phyloP scores from a whole-genome alignment of 2,329 filamentous ascomycete species.

The Verticillium isaacii region DNA sequence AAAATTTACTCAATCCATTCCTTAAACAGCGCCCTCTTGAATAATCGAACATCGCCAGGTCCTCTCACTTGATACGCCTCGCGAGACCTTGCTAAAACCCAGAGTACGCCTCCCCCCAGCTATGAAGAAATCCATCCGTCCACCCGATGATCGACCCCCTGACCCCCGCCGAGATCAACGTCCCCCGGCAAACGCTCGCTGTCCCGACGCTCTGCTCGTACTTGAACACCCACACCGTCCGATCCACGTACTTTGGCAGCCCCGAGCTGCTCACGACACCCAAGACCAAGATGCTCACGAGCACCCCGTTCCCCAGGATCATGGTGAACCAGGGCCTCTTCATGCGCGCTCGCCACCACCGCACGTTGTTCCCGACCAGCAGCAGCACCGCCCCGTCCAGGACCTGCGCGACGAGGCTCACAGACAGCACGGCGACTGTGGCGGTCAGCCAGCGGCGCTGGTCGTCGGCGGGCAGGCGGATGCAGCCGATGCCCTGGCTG shows the following conservation, averaged over 20 bases:
- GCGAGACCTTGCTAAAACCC: background rate
- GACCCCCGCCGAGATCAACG: slow-evolving; percentile 2
- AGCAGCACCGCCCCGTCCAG: slow-evolving; percentile 7
- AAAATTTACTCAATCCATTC: too few relatives aligned
- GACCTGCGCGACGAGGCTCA: slow-evolving; percentile 7
- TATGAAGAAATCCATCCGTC: slow-evolving; percentile 1
- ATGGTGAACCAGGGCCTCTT: slow-evolving; percentile 13
- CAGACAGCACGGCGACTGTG: slow-evolving; percentile 8
- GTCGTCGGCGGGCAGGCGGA: slow-evolving; percentile 6
- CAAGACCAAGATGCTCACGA: slow-evolving; percentile 4
- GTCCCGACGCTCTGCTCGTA: slow-evolving; percentile 3
- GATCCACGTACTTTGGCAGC: slow-evolving; percentile 1
- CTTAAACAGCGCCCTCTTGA: background rate
- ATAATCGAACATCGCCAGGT: background rate
- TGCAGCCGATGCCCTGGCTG: slow-evolving; percentile 10
- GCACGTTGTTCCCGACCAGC: slow-evolving; percentile 1
- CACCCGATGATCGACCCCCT: slow-evolving; percentile 3
- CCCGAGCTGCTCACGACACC: slow-evolving; percentile 1
- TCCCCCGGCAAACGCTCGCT: slow-evolving; percentile 2
- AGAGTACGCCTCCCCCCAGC: slow-evolving; percentile 1
- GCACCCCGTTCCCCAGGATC: slow-evolving; percentile 7
- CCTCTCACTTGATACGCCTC: too few relatives aligned
- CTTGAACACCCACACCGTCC: slow-evolving; percentile 8
- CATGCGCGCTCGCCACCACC: slow-evolving; percentile 7
- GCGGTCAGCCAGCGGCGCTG: slow-evolving; percentile 10